Conservation (phyloP, 106 monocot species). For the Allium fistulosum region DNA sequence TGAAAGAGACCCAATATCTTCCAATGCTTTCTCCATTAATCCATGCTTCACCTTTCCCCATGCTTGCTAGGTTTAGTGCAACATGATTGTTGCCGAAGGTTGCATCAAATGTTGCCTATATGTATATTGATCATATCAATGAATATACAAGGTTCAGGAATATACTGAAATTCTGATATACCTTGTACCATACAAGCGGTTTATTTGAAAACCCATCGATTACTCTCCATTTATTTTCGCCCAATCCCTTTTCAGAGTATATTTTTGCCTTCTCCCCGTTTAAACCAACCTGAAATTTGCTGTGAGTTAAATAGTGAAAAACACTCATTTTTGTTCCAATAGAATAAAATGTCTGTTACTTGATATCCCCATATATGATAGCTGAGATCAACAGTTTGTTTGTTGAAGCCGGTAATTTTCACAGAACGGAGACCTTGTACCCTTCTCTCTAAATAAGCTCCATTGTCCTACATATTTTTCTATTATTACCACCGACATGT, state of each 20-base stretch:
- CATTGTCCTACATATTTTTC: slow-evolving; percentile 40
- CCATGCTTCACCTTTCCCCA: slow-evolving; percentile 93
- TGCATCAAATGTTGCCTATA: slow-evolving; percentile 51
- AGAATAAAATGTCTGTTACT: slow-evolving; percentile 17
- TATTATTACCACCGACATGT: neutral
- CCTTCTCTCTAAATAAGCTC: slow-evolving; percentile 61
- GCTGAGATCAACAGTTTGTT: slow-evolving; percentile 29
- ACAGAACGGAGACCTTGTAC: slow-evolving; percentile 46
- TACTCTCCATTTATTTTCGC: slow-evolving; percentile 28
- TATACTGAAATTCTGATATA: slow-evolving; percentile 4
- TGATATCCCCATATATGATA: slow-evolving; percentile 57
- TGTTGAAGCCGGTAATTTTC: slow-evolving; percentile 13
- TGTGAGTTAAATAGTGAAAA: neutral
- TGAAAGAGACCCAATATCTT: slow-evolving; percentile 87
- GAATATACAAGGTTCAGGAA: neutral
- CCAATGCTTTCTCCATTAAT: slow-evolving; percentile 89
- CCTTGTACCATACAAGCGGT: slow-evolving; percentile 83
- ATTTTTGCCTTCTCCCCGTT: slow-evolving; percentile 51
- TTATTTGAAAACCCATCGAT: slow-evolving; percentile 8
- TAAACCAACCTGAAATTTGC: slow-evolving; percentile 50
- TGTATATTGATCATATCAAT: neutral
- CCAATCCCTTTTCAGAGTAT: slow-evolving; percentile 39
- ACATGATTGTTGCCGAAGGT: slow-evolving; percentile 46
- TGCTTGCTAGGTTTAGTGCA: slow-evolving; percentile 66
- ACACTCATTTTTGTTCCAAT: neutral